Percentiles rank a stretch among this genome's conserved stretches.
Evolutionary conservation across 306 rosid genomes (phyloP).

Genomic region (Macrotyloma uniflorum): DNA sequence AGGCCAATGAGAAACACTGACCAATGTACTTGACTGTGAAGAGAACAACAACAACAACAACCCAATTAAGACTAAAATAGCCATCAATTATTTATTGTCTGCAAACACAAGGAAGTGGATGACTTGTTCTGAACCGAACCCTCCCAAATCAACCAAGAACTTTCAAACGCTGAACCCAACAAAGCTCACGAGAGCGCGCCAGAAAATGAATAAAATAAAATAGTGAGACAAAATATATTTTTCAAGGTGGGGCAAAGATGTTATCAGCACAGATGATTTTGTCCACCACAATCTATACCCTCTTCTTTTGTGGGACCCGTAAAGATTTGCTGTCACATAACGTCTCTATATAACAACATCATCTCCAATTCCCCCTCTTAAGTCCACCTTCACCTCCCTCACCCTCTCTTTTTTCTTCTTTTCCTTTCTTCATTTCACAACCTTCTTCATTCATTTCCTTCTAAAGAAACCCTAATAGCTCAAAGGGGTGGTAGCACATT

Average conservation of each 20-base stretch:
- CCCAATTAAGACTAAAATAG: constrained; percentile 3
- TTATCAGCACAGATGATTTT: constrained; percentile 64
- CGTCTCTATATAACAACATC: constrained; percentile 54
- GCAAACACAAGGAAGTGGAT: neutral
- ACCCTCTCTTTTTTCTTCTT: constrained; percentile 2
- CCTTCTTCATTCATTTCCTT: neutral
- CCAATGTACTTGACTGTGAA: constrained; percentile 17
- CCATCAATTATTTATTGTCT: neutral
- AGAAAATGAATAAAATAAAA: constrained; percentile 20
- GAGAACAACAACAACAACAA: neutral
- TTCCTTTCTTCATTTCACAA: constrained; percentile 7
- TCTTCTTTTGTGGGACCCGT: constrained; percentile 80
- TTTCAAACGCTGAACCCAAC: constrained; percentile 9
- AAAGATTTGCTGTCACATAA: constrained; percentile 61
- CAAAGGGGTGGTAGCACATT: neutral
- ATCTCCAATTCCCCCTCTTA: constrained; percentile 22
- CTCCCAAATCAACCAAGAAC: neutral
- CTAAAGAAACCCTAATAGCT: neutral
- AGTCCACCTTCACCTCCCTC: constrained; percentile 39
- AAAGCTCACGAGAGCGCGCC: neutral
- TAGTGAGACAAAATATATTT: constrained; percentile 45
- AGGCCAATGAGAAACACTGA: constrained; percentile 12
- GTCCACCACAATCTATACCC: constrained; percentile 68
- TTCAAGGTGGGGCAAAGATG: constrained; percentile 78
- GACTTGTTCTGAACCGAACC: neutral